Base-by-base conservation (phyloP, 2,329 filamentous ascomycete species). In the Aspergillus sp. region DNA sequence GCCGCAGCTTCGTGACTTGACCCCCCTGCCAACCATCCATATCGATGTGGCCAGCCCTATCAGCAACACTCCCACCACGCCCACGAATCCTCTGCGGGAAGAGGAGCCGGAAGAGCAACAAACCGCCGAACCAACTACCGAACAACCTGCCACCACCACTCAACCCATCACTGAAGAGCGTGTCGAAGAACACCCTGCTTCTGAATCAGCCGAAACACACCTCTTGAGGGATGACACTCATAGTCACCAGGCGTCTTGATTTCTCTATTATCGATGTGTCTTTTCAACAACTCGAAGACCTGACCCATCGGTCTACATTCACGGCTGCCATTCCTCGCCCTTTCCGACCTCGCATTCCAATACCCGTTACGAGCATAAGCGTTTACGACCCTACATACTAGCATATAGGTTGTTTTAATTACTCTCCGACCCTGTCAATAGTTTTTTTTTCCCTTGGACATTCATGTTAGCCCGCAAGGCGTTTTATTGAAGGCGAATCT, bases 11-110 rank as follows among this genome's bases (percentile, higher is more conserved):
- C 58, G 64, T 7, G 56, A 64, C 27, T 36, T 69, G 21, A 64
- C 66, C 5, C 67, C 68, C 8, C 48, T 74, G n/a, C 72, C 73
- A 23, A 70, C 71, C 1, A 75, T 75, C 19, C 71, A 73, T 13
- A 65, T 75, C 30, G 70, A 74, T 21, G 47, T 68, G 6, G 67
- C 68, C n/a, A 74, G 69, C 53, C 71, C 72, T 2, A 58, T 68
- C 15, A 61, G 63, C 48, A 61, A 68, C 17, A 67, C 66, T 3
- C 71, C 71, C 11, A 58, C 65, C 10, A 70, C 70, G 0, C 69
- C 72, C 2, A 67, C 64, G 3, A 64, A 61, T 15, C 42, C 60
- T 4, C 66, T 59, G 5, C 59, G 57, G 2, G 58, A 58, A 30
- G 61, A 58, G n/a, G 61, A 58, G n/a, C 48, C 27, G 15, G 50